Base-by-base conservation (phyloP, 192 early-diverging fungal species). In the Rhizophagus clarus region DNA sequence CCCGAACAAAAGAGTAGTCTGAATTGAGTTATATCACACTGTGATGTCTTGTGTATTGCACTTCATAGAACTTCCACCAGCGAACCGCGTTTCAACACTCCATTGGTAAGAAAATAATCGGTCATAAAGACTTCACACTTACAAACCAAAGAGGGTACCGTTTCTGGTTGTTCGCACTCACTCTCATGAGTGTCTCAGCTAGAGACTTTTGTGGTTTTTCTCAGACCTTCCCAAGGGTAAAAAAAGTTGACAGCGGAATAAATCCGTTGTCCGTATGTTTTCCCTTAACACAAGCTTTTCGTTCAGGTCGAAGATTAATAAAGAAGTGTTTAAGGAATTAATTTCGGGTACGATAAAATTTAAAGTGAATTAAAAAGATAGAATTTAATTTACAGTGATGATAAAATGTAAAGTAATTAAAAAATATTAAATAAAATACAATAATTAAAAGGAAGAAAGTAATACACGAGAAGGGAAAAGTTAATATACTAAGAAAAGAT, bases 191-290 rank as follows among this genome's bases (percentile, higher is more conserved):
- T 31, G 45, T 79, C 77, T 17, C 77, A 68, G 77, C 66, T 67
- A 79, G 77, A 79, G 77, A 69, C 64, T 42, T 28, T 51, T 77
- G 14, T 76, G 66, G 82, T 74, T 83, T 83, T 83, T 75, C 82
- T 83, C 82, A 83, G 82, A 83, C 82, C 82, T 83, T 83, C 82
- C 77, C 82, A 79, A 71, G 79, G 82, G 79, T 75, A 32, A 34
- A 24, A 28, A 34, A 24, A 22, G n/a, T 66, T 72, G 37, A 69
- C 34, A 49, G 26, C 29, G 72, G 17, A 34, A 76, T 45, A 60
- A 76, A 45, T 31, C 29, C 24, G 49, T 32, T 74, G 32, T 80
- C 63, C 72, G 82, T 83, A 69, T 83, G 82, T 79, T 83, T 83
- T 37, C 79, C 82, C 82, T 49, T 83, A 70, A 83, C 82, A 71